phyloP scores from a whole-genome alignment of 768 basidiomycete species.

The Pleurotus eryngii region DNA sequence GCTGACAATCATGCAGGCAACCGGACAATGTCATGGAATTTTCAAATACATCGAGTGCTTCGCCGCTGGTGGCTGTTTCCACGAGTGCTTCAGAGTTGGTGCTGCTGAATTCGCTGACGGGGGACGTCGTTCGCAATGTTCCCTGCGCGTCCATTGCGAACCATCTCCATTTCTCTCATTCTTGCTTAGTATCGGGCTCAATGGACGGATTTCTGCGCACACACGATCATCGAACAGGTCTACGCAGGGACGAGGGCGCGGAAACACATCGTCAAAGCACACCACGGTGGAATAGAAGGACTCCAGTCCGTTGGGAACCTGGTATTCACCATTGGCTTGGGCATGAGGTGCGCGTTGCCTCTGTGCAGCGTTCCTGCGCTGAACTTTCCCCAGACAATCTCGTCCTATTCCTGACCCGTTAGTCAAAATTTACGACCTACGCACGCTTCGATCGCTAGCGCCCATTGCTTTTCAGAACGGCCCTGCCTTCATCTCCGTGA shows the following conservation, averaged over 20 bases:
- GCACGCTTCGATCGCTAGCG: conserved; percentile 77
- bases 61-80: conserved; percentile 57
- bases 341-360: conserved; percentile 56
- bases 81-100: conserved; percentile 58
- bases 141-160: conserved; percentile 55
- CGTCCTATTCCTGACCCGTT: conserved; percentile 87
- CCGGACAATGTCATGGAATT: conserved; percentile 36
- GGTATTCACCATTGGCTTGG: conserved; percentile 84
- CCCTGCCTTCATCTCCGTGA: conserved; percentile 79
- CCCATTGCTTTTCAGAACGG: conserved; percentile 86
- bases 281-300: conserved; percentile 78
- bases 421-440: conserved; percentile 89
- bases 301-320: conserved; percentile 77
- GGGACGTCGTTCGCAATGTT: conserved; percentile 56
- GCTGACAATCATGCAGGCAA: not conserved
- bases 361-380: not conserved
- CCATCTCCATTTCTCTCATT: conserved; percentile 65
- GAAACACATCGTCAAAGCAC: conserved; percentile 72
- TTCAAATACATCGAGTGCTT: conserved; percentile 46
- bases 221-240: conserved; percentile 65
- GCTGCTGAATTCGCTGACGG: conserved; percentile 73
- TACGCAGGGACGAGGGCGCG: conserved; percentile 40
- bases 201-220: conserved; percentile 72
- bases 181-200: conserved; percentile 63
- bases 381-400: conserved; percentile 56